Evolutionary conservation across 768 basidiomycete species (phyloP).

Genomic region (Exsudoporus frostii): DNA sequence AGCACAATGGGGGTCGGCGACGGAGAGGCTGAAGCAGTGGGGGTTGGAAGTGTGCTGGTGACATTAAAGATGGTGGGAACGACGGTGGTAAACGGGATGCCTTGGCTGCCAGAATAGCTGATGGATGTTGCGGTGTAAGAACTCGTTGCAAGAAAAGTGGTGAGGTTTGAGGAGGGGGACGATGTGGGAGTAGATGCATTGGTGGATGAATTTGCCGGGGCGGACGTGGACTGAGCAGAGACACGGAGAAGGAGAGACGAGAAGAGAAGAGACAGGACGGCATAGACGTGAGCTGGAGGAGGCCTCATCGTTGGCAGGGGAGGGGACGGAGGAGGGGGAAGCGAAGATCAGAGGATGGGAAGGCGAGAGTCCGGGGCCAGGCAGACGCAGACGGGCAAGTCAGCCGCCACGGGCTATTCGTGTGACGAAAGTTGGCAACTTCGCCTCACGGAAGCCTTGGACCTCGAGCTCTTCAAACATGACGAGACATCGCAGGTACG

Average conservation of each 20-base stretch:
- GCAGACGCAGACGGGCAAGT: constrained; percentile 14
- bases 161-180: constrained; percentile 32
- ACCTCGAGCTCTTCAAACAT: constrained; percentile 4
- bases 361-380: constrained; percentile 4
- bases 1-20: constrained; percentile 37
- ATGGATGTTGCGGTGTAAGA: constrained; percentile 50
- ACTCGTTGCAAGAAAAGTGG: constrained; percentile 54
- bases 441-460: constrained; percentile 1
- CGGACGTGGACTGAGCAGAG: constrained; percentile 36
- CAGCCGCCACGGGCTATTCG: constrained; percentile 29
- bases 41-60: constrained; percentile 50
- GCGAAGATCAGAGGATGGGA: background rate
- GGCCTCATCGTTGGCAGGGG: constrained; percentile 13
- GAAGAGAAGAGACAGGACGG: constrained; percentile 23
- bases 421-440: constrained; percentile 13
- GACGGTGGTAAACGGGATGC: constrained; percentile 49
- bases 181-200: background rate
- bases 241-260: constrained; percentile 32
- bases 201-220: constrained; percentile 21
- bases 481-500: background rate
- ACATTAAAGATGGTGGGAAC: constrained; percentile 63
- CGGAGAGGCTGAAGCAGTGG: constrained; percentile 42
- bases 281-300: background rate
- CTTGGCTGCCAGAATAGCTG: constrained; percentile 45
- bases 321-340: background rate